A percentile compares a stretch with the other conserved stretches of the same genome.
Conservation (phyloP, 768 basidiomycete genomes). For the Dendrothele bispora region DNA sequence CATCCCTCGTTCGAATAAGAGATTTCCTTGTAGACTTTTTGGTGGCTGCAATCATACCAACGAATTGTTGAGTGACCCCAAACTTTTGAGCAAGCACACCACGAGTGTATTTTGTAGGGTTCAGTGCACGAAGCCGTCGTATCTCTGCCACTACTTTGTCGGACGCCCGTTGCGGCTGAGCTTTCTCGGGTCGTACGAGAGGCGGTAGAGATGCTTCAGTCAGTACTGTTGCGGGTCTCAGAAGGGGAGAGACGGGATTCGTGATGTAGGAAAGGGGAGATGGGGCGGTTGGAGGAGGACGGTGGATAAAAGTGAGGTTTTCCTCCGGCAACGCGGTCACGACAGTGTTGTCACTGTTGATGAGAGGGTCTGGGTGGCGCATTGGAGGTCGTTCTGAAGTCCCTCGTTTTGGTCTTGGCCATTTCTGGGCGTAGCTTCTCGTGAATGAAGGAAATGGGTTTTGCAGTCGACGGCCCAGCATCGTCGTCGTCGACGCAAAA, state of each 20-base stretch:
- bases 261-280: conserved; percentile 72
- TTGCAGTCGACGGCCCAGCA: neutral
- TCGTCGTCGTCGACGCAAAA: neutral
- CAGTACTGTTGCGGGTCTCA: conserved; percentile 38
- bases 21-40: conserved; percentile 47
- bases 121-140: conserved; percentile 50
- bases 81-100: conserved; percentile 75
- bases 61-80: conserved; percentile 67
- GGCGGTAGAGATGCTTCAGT: conserved; percentile 41
- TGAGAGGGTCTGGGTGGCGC: conserved; percentile 57
- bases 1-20: conserved; percentile 43
- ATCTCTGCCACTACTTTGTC: conserved; percentile 57
- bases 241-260: conserved; percentile 69
- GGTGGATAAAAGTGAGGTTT: conserved; percentile 76
- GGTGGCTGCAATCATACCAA: conserved; percentile 63
- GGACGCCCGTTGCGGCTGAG: conserved; percentile 40
- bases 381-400: conserved; percentile 56
- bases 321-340: conserved; percentile 52
- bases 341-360: conserved; percentile 49
- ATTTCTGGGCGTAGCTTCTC: conserved; percentile 45
- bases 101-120: conserved; percentile 63
- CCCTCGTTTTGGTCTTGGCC: conserved; percentile 49
- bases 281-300: conserved; percentile 78
- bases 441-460: conserved; percentile 14
- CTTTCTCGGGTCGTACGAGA: conserved; percentile 35